Evolutionary conservation across 1,284 basidiomycete genomes (phyloP), one percentile per base, ranked within the genome.

Genomic region (Fomitopsis pinicola): DNA sequence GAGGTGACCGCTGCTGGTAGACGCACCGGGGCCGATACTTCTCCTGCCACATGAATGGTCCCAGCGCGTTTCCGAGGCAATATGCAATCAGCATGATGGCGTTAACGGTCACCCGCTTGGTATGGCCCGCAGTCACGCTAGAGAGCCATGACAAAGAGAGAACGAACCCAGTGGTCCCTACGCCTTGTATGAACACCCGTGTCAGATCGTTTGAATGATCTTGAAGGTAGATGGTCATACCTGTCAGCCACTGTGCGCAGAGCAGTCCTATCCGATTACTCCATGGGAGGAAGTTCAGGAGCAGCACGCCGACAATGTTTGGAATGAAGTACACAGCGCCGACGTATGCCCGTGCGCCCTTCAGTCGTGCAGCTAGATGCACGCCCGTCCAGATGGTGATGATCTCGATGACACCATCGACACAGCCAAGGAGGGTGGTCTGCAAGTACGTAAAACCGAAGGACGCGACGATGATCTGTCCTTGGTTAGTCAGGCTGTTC

Each of bases 1-100:
- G 36, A 15, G 22, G 56, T 28, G 5, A 26, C 17, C 15, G 33
- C 1, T 40, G 57, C 12, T 40, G 22, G 42, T 46, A 33, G 22
- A 62, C 66, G 64, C 72, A 84, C 83, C 86, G 79, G 33, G 88
- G 86, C 45, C 80, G 78, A 68, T 87, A 89, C 67, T 82, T 73
- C 1, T 76, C 75, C 65, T 85, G 78, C 87, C 88, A 91, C 85
- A 89, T 89, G 63, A 88, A 84, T 0, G 89, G 87, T 2, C 85
- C 85, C 10, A 81, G 82, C 8, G 86, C 72, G 59, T 89, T 88
- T 14, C 88, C 88, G 36, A 89, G 73, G 64, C 86, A 88, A 65
- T 89, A 88, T 0, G 84, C 83, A 48, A 80, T 81, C 14, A 89
- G 78, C 75, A 87, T 80, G 67, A 89, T 83, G 0, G 87, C 83